Evolutionary conservation across 352 stramenopile species (phyloP).

Genomic region (Phytopythium helicoides): DNA sequence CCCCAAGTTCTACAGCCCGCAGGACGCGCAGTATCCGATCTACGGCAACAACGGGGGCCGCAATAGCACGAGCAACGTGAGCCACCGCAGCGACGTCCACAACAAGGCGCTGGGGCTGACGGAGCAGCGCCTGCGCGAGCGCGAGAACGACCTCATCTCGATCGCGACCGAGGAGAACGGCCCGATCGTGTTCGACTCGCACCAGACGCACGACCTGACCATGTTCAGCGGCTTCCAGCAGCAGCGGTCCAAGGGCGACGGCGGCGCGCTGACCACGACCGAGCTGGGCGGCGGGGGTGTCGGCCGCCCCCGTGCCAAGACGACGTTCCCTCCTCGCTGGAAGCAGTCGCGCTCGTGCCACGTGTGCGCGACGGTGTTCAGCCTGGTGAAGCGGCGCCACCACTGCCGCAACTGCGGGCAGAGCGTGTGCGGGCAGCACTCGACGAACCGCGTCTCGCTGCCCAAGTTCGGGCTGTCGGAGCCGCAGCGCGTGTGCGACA

Average conservation of each 20-base stretch:
- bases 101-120: constrained; percentile 52
- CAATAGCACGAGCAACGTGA: constrained; percentile 8
- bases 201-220: constrained; percentile 13
- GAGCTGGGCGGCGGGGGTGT: constrained; percentile 2
- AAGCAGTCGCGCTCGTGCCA: constrained; percentile 72
- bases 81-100: constrained; percentile 31
- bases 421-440: constrained; percentile 71
- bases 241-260: constrained; percentile 23
- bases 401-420: constrained; percentile 82
- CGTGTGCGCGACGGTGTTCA: constrained; percentile 60
- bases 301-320: constrained; percentile 31
- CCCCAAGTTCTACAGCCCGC: constrained; percentile 9
- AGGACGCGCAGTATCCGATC: constrained; percentile 19
- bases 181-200: constrained; percentile 18
- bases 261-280: constrained; percentile 6
- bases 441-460: constrained; percentile 74
- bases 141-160: constrained; percentile 62
- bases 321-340: constrained; percentile 68
- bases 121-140: constrained; percentile 61
- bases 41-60: constrained; percentile 11
- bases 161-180: constrained; percentile 48
- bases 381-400: constrained; percentile 72
- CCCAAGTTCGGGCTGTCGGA: constrained; percentile 70
- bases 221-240: constrained; percentile 28
- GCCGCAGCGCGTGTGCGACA: constrained; percentile 76